Evolutionary conservation across 306 rosid genomes (phyloP).

Genomic region (Castanea mollissima): DNA sequence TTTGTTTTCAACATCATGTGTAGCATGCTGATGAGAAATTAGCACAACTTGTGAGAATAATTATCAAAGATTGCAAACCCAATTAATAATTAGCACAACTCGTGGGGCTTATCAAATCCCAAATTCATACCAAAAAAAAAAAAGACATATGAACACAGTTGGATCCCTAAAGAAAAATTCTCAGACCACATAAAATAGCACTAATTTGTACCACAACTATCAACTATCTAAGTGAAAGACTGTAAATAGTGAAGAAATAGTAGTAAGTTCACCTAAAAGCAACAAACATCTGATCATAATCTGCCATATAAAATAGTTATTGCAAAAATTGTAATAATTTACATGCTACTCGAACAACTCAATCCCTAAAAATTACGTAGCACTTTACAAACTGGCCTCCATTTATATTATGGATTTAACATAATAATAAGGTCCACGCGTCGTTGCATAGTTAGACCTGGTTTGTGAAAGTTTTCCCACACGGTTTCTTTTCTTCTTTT

Average conservation of each 20-base stretch:
- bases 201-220: no score
- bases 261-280: accelerated
- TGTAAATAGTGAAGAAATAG: no score
- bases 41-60: neutral
- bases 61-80: no score
- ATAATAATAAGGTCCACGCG: conserved; percentile 61
- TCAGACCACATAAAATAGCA: no score
- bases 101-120: neutral
- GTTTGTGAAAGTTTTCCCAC: conserved; percentile 33
- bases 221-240: no score
- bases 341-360: no score
- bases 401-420: conserved; percentile 26
- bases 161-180: neutral
- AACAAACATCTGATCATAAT: accelerated
- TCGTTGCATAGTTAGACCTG: conserved; percentile 59
- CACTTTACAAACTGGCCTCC: conserved; percentile 53
- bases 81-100: neutral
- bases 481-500: conserved; percentile 11
- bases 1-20: neutral
- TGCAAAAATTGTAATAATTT: no score
- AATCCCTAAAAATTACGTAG: neutral
- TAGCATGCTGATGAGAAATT: neutral
- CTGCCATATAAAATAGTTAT: accelerated
- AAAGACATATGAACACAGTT: conserved; percentile 2
- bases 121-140: neutral